Evolutionary conservation across 352 stramenopile genomes (phyloP), one percentile per base, ranked within the genome.

Genomic region (Globisporangium nodosum): DNA sequence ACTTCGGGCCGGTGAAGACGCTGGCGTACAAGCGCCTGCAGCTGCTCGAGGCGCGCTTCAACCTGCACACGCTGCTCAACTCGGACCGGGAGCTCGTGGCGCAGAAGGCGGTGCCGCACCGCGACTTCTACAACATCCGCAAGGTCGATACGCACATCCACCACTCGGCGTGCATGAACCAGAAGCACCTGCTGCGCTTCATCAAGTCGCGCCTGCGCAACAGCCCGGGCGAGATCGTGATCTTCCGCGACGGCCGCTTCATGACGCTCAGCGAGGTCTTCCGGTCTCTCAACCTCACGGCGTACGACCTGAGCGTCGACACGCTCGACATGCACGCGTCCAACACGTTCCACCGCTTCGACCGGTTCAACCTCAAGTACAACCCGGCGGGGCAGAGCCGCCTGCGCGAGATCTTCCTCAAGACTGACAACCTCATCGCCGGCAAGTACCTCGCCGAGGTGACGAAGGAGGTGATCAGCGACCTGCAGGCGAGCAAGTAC

Each of bases 301-400:
- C 94, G 5, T 98, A 99, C 70, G 96, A 99, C 68, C 75, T 99
- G 51, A 99, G 92, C 49, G 98, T 99, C 56, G 97, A 99, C 71
- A 99, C 96, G 43, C 90, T 99, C 42, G 96, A 99, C 76, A 99
- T 99, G 76, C 87, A 99, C 66, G 97, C 97, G n/a, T 97, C 98
- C 80, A 98, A 99, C 71, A 98, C 94, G 48, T 99, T 99, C 78
- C 96, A 99, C 65, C 85, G 96, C 61, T 99, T 99, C 75, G 97
- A 99, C 69, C 96, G 98, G 40, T 99, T 99, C 70, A 99, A 99
- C 73, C 76, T 97, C 46, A 99, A 99, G 79, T 99, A 99, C 77
- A 99, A 98, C 74, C 97, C 97, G 24, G 73, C 94, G 64, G 96
- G 73, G 45, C 90, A 99, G 71, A 94, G 76, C 74, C 81, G 88